These are phyloP conservation scores for Hebeloma cylindrosporum DNA, from an alignment of 768 basidiomycete species.

Conservation along the genomic window DNA sequence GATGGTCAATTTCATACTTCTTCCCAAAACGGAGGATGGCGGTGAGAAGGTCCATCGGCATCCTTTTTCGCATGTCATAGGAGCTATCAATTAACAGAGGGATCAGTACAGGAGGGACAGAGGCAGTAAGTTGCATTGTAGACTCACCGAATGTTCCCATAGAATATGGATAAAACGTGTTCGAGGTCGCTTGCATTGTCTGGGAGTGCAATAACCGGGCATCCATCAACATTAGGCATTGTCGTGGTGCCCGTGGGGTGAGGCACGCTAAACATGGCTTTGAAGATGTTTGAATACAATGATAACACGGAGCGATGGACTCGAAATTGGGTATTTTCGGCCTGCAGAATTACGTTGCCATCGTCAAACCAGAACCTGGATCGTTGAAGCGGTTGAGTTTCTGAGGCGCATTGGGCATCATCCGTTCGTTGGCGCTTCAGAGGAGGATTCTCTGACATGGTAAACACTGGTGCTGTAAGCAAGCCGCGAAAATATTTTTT, in stretches of 20 bases:
- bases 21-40: slow-evolving; percentile 18
- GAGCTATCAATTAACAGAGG: not conserved
- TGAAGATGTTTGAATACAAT: slow-evolving; percentile 32
- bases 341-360: slow-evolving; percentile 28
- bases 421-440: no score
- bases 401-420: no score
- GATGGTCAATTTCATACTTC: slow-evolving; percentile 16
- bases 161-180: slow-evolving; percentile 1
- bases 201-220: not conserved
- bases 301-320: slow-evolving; percentile 31
- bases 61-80: slow-evolving; percentile 2
- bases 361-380: slow-evolving; percentile 27
- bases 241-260: no score
- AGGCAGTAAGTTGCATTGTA: no score
- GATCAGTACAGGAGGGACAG: no score
- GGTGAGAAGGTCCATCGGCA: not conserved
- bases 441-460: no score
- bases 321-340: slow-evolving; percentile 21
- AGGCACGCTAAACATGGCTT: slow-evolving; percentile 28
- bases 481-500: no score
- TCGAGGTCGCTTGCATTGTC: not conserved
- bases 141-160: not conserved
- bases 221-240: slow-evolving; percentile 2
- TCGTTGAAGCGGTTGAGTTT: slow-evolving; percentile 26
- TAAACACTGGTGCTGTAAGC: no score